Evolutionary conservation across 305 asterid species (phyloP).

Genomic region (Fraxinus latifolia): DNA sequence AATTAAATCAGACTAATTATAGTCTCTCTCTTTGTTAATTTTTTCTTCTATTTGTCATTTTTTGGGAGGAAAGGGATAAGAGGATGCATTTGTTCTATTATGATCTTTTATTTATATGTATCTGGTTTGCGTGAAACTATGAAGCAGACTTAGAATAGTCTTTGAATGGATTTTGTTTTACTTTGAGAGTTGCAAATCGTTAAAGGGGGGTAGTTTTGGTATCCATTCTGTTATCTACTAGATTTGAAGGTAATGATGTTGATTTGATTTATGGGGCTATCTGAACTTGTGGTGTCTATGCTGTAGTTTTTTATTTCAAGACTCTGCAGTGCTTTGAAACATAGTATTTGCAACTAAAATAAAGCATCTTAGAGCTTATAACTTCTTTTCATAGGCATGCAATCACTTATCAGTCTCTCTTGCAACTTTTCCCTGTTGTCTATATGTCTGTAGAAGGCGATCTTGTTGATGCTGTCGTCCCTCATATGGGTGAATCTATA

Average conservation of each 20-base stretch:
- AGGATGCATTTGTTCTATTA: neutral
- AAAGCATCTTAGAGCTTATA: neutral
- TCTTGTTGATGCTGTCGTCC: slow-evolving; percentile 84
- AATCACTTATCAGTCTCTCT: neutral
- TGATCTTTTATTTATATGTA: neutral
- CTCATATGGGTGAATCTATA: slow-evolving; percentile 97
- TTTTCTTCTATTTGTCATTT: neutral
- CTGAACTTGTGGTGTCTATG: neutral
- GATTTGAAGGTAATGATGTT: neutral
- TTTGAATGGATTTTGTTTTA: neutral
- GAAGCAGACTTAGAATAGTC: neutral
- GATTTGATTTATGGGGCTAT: neutral
- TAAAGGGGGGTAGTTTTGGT: neutral
- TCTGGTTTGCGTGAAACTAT: neutral
- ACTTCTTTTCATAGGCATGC: neutral
- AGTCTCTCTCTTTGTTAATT: neutral
- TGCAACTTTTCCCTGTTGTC: slow-evolving; percentile 16
- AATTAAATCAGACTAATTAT: neutral
- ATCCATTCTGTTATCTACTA: neutral
- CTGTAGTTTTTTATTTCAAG: neutral
- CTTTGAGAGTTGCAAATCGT: neutral
- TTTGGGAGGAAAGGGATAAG: slow-evolving; percentile 1
- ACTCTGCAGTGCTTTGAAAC: neutral
- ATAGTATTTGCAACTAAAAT: neutral
- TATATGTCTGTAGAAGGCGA: slow-evolving; percentile 55